A percentile compares a stretch with the other conserved stretches of the same genome.
Evolutionary conservation across 805 yeast genomes (phyloP).

Genomic region (Candida stauntonica): DNA sequence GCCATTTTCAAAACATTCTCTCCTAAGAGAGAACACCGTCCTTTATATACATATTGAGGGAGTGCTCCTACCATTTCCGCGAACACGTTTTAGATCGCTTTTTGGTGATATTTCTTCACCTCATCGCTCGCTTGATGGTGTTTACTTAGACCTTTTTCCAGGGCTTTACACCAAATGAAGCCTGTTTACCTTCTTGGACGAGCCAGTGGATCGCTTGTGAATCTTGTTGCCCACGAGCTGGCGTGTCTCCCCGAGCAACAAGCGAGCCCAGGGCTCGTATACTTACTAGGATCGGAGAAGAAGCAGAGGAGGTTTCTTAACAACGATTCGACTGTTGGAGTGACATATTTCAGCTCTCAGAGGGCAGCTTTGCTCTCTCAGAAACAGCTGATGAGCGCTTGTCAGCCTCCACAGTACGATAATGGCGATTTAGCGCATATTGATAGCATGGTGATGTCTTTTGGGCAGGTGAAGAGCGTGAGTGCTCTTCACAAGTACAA

Average conservation of each 20-base stretch:
- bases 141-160: too few relatives aligned
- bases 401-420: conserved; percentile 23
- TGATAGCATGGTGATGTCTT: conserved; percentile 19
- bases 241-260: conserved; percentile 36
- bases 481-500: conserved; percentile 18
- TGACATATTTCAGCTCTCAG: conserved; percentile 8
- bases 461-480: conserved; percentile 14
- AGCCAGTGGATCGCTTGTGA: conserved; percentile 35
- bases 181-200: conserved; percentile 41
- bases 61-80: neutral
- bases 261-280: conserved; percentile 35
- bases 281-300: conserved; percentile 40
- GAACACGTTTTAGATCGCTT: neutral
- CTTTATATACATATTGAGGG: too few relatives aligned
- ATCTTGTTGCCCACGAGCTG: conserved; percentile 35
- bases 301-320: conserved; percentile 38
- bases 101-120: too few relatives aligned
- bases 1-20: too few relatives aligned
- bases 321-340: conserved; percentile 36
- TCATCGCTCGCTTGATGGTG: too few relatives aligned
- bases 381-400: conserved; percentile 22
- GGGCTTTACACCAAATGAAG: too few relatives aligned
- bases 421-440: conserved; percentile 20
- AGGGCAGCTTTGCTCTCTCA: conserved; percentile 4
- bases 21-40: too few relatives aligned